A percentile compares a stretch with the other conserved stretches of the same genome.
Conservation (phyloP, 306 rosid species). For the Vicia faba region DNA sequence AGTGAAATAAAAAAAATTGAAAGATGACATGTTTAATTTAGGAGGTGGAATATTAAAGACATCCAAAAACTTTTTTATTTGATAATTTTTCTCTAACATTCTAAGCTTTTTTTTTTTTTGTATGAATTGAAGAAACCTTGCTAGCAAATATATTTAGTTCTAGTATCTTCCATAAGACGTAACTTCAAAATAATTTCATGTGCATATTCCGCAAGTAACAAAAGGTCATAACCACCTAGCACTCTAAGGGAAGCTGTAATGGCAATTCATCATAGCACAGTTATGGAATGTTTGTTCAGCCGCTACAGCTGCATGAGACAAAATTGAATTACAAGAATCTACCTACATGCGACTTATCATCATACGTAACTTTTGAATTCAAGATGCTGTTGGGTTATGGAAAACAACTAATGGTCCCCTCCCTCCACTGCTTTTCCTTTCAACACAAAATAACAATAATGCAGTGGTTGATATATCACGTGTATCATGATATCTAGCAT, state of each 20-base stretch:
- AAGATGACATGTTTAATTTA: too few species aligned
- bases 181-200: too few species aligned
- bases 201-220: too few species aligned
- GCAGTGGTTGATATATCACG: neutral
- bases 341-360: neutral
- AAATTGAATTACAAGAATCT: neutral
- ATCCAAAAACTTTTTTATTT: too few species aligned
- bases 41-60: too few species aligned
- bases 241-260: neutral
- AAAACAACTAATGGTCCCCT: slow-evolving; percentile 4
- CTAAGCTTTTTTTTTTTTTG: too few species aligned
- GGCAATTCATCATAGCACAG: neutral
- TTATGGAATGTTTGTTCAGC: neutral
- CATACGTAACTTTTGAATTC: neutral
- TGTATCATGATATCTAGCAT: neutral
- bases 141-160: too few species aligned
- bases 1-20: too few species aligned
- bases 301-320: neutral
- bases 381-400: neutral
- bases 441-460: neutral
- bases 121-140: too few species aligned
- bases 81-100: too few species aligned
- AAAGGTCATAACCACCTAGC: too few species aligned
- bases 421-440: neutral
- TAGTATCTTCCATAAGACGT: too few species aligned